Evolutionary conservation across 352 stramenopile species (phyloP).

Genomic region (Globisporangium acanthophoron): DNA sequence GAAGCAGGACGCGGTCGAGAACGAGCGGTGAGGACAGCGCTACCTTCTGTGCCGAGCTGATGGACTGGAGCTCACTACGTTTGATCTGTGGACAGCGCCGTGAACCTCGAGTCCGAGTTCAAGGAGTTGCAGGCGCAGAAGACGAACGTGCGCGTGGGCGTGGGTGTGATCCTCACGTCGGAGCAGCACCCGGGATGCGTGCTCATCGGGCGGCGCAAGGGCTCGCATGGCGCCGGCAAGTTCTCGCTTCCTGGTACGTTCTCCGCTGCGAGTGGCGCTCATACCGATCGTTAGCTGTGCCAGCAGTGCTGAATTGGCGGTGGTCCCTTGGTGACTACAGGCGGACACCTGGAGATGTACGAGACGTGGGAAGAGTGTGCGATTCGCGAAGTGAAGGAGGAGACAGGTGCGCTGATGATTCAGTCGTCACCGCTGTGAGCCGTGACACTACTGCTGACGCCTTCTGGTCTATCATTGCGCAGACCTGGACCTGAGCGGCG

Average conservation of each 20-base stretch:
- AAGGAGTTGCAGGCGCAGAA: constrained; percentile 53
- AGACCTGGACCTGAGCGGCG: constrained; percentile 56
- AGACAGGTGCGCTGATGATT: constrained; percentile 39
- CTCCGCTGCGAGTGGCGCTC: neutral
- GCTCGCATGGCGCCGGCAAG: constrained; percentile 72
- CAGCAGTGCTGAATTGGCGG: neutral
- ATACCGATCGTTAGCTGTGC: neutral
- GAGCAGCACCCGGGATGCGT: constrained; percentile 59
- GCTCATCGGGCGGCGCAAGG: constrained; percentile 65
- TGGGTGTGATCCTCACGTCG: constrained; percentile 71
- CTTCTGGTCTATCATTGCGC: neutral
- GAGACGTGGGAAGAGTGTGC: constrained; percentile 78
- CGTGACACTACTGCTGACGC: neutral
- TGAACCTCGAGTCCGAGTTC: constrained; percentile 51
- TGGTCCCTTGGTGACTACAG: constrained; percentile 4
- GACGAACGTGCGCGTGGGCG: constrained; percentile 63
- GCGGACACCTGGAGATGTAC: constrained; percentile 80
- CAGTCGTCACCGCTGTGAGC: too few species aligned
- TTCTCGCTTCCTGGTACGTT: constrained; percentile 57
- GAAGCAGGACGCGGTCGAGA: constrained; percentile 65
- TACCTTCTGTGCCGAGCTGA: neutral
- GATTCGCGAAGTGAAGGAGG: constrained; percentile 76
- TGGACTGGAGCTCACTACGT: neutral
- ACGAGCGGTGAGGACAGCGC: constrained; percentile 29
- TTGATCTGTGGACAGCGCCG: constrained; percentile 21